Evolutionary conservation across 306 rosid genomes (phyloP).

Genomic region (Echinosophora koreensis): DNA sequence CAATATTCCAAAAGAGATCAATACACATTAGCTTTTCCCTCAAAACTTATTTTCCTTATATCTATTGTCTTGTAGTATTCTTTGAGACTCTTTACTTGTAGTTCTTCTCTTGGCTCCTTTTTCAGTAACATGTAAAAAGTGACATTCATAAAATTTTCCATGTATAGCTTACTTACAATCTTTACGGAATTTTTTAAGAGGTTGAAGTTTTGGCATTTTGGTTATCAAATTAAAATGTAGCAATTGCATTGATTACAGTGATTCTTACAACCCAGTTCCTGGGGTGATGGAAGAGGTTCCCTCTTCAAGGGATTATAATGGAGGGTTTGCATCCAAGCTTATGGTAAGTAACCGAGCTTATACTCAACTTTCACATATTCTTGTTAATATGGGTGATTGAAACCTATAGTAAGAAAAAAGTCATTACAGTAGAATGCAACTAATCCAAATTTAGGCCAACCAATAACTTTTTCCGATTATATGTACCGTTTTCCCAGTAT

Average conservation of each 20-base stretch:
- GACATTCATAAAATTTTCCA: slow-evolving; percentile 1
- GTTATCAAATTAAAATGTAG: slow-evolving; percentile 25
- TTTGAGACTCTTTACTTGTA: slow-evolving; percentile 16
- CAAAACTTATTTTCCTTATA: background rate
- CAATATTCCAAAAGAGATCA: background rate
- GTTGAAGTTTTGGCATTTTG: slow-evolving; percentile 8
- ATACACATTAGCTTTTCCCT: background rate
- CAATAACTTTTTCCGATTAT: too few species aligned
- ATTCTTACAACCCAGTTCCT: slow-evolving; percentile 94
- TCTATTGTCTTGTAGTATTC: slow-evolving; percentile 1
- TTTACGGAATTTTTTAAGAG: background rate
- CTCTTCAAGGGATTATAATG: slow-evolving; percentile 84
- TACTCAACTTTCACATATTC: slow-evolving; percentile 27
- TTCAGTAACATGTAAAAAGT: background rate
- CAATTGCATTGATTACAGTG: slow-evolving; percentile 62
- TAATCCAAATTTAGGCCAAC: too few species aligned
- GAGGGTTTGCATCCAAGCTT: slow-evolving; percentile 95
- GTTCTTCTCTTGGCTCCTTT: slow-evolving; percentile 24
- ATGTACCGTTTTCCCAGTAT: too few species aligned
- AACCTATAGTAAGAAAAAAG: background rate
- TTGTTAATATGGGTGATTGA: slow-evolving; percentile 33
- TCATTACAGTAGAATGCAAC: background rate
- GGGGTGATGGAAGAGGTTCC: slow-evolving; percentile 95
- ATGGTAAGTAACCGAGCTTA: slow-evolving; percentile 65
- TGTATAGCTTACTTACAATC: background rate